Conservation (phyloP, 2,329 filamentous ascomycete genomes). For the Trichocomaceae sp. region DNA sequence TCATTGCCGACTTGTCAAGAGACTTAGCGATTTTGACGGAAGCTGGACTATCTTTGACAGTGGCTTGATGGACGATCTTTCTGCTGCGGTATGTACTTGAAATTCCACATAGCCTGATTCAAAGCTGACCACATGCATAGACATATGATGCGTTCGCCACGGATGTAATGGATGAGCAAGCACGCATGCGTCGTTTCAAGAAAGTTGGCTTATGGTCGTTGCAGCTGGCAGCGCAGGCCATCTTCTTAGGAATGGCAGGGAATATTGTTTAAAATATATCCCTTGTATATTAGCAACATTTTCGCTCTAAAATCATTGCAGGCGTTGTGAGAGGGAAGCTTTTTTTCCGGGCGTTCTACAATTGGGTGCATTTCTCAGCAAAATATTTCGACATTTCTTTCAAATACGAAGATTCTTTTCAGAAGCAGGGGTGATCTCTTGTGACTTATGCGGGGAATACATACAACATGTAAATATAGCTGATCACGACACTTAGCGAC, state of each 20-base stretch:
- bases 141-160: slow-evolving; percentile 90
- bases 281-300: slow-evolving; percentile 11
- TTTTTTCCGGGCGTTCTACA: not conserved
- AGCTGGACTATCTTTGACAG: slow-evolving; percentile 93
- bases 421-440: not conserved
- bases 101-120: not conserved
- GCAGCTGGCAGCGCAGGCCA: slow-evolving; percentile 81
- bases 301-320: slow-evolving; percentile 8
- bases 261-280: slow-evolving; percentile 52
- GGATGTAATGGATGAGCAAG: slow-evolving; percentile 84
- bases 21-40: slow-evolving; percentile 81
- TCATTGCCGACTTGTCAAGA: slow-evolving; percentile 88
- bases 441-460: not conserved
- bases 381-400: not conserved
- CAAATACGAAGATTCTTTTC: not conserved
- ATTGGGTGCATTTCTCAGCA: not conserved
- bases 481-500: not conserved
- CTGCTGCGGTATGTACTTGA: slow-evolving; percentile 58
- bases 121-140: slow-evolving; percentile 27
- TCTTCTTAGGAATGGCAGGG: slow-evolving; percentile 91
- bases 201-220: slow-evolving; percentile 97
- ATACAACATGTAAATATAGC: not conserved
- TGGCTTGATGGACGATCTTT: slow-evolving; percentile 87
- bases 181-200: slow-evolving; percentile 76
- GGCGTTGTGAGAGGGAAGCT: slow-evolving; percentile 1